Evolutionary conservation across 1,284 basidiomycete species (phyloP).

Genomic region (Leccinum holopus): DNA sequence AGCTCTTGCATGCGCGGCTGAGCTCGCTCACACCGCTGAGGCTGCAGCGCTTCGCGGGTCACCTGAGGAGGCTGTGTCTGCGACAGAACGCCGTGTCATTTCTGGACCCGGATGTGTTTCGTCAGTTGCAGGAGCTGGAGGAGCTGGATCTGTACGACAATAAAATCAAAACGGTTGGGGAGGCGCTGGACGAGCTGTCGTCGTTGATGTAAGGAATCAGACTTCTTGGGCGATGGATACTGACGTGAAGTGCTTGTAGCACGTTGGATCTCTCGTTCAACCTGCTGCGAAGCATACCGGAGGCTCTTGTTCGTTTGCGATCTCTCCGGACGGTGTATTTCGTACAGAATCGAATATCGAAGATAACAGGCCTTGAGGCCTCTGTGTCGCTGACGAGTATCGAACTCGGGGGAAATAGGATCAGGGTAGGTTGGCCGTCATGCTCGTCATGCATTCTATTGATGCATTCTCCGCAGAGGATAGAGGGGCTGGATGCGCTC

Average conservation of each 20-base stretch:
- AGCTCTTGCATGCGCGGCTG: conserved; percentile 85
- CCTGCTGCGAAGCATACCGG: conserved; percentile 73
- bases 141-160: conserved; percentile 98
- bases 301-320: conserved; percentile 55
- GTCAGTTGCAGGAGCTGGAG: conserved; percentile 67
- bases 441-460: not conserved
- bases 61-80: conserved; percentile 79
- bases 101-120: conserved; percentile 69
- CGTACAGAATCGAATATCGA: conserved; percentile 93
- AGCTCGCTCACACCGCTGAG: conserved; percentile 62
- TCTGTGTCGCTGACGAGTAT: conserved; percentile 72
- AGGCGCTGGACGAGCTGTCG: conserved; percentile 61
- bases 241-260: conserved; percentile 41
- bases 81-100: conserved; percentile 84
- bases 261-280: conserved; percentile 95
- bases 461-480: conserved; percentile 51
- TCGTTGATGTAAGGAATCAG: conserved; percentile 58
- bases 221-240: not conserved
- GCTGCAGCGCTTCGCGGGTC: conserved; percentile 66
- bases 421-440: conserved; percentile 56
- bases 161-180: conserved; percentile 73
- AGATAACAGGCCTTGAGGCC: conserved; percentile 65
- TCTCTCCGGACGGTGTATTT: conserved; percentile 84
- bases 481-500: conserved; percentile 85
- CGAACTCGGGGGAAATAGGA: conserved; percentile 91